Evolutionary conservation across 192 early-diverging fungal species (phyloP).

Genomic region (Backusella luteola): DNA sequence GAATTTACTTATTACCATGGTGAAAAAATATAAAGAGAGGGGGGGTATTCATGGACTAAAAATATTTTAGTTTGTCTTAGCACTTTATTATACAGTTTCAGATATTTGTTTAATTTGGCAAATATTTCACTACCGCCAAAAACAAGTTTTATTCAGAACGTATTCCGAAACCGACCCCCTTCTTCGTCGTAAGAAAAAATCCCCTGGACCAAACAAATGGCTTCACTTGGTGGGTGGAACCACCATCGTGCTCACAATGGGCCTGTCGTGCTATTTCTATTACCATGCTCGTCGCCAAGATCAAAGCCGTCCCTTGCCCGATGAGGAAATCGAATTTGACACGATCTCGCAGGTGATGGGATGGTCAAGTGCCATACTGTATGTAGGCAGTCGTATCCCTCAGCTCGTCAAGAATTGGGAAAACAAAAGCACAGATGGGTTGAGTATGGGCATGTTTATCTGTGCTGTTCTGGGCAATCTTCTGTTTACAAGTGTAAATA

Average conservation of each 20-base stretch:
- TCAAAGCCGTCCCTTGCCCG: not conserved
- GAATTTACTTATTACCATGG: conserved; percentile 65
- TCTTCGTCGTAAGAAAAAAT: not conserved
- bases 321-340: conserved; percentile 9
- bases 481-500: conserved; percentile 46
- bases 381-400: conserved; percentile 71
- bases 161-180: not conserved
- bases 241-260: not conserved
- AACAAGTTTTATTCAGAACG: conserved; percentile 6
- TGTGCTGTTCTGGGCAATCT: conserved; percentile 80
- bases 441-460: conserved; percentile 80
- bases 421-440: conserved; percentile 71
- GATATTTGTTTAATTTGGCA: conserved; percentile 69
- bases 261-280: conserved; percentile 6
- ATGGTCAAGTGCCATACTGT: conserved; percentile 71
- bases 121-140: conserved; percentile 60
- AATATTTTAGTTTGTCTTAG: conserved; percentile 48
- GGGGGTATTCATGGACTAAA: too few species aligned
- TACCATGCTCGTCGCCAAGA: not conserved
- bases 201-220: not conserved
- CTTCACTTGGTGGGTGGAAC: not conserved
- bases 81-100: conserved; percentile 71
- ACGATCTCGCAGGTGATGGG: conserved; percentile 63
- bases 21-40: conserved; percentile 26
- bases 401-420: conserved; percentile 80